Base-by-base conservation (phyloP, 2,329 filamentous ascomycete genomes). In the Camillea tinctor region DNA sequence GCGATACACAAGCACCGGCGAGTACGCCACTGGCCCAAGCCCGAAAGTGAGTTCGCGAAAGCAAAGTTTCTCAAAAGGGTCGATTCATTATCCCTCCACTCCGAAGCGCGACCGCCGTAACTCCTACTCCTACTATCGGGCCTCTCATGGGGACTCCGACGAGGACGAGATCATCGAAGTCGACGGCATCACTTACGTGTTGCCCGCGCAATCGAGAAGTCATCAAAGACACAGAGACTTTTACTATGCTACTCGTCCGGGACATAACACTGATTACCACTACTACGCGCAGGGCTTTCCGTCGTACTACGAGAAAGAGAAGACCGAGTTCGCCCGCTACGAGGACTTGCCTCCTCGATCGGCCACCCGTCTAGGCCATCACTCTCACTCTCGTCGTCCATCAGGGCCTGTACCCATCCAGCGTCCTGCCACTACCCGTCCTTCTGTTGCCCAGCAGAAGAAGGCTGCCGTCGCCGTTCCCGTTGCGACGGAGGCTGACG, bases 81-180 rank as follows among this genome's bases (percentile, higher is more conserved):
- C 71, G 75, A 74, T 72, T 72, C 76, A 77, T 74, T 76, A 74
- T 74, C 53, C 60, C 36, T 23, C 56, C 65, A 68, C 68, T 71
- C 75, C 71, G 50, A 78, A 76, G 77, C 80, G 77, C 75, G 81
- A 84, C 74, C 82, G 83, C 70, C 82, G 81, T 72, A 78, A 75
- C 76, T 85, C 84, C 66, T 83, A 80, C 76, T 80, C 81, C 77
- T 81, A 84, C 78, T 80, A 82, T 78, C 83, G 82, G 79, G 74
- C 82, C 80, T 81, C 83, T 72, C 79, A 82, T 81, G 84, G 83
- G 79, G 84, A 86, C 76, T 86, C 84, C 77, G 84, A 87, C 81
- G 84, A 86, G 80, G 84, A 86, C 79, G 83, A 86, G 76, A 74
- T 81, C 64, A 76, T 85, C 75, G 81, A 85, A 75, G 75, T 81